phyloP scores from a whole-genome alignment of 2,329 filamentous ascomycete genomes.

The Arthroderma sp. region DNA sequence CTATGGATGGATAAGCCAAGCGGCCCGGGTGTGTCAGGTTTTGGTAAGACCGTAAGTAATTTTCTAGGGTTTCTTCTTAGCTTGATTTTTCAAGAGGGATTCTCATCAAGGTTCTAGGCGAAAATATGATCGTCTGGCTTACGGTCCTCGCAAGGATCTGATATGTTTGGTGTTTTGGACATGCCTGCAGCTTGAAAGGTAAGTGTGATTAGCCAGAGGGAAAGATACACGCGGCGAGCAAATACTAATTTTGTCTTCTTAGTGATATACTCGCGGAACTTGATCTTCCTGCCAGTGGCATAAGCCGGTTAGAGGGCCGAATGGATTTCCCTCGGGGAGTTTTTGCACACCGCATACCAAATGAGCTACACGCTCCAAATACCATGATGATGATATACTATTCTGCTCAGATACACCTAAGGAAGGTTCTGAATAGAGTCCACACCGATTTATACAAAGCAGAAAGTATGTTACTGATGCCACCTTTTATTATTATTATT shows the following conservation, averaged over 20 bases:
- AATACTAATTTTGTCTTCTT: not conserved
- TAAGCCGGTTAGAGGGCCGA: conserved; percentile 41
- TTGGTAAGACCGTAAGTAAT: conserved; percentile 58
- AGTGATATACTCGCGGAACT: conserved; percentile 89
- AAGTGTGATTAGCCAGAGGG: conserved; percentile 12
- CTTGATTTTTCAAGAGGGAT: not conserved
- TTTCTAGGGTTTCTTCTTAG: not conserved
- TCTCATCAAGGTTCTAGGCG: conserved; percentile 13
- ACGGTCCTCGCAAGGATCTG: conserved; percentile 41
- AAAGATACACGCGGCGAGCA: not conserved
- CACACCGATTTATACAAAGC: conserved; percentile 43
- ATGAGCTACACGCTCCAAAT: conserved; percentile 21
- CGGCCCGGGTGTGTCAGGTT: conserved; percentile 50
- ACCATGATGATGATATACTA: conserved; percentile 44
- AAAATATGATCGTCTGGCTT: conserved; percentile 22
- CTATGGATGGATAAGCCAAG: conserved; percentile 54
- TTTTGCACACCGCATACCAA: conserved; percentile 20
- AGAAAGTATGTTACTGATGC: conserved; percentile 16
- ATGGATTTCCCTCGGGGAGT: conserved; percentile 28
- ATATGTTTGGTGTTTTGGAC: conserved; percentile 79
- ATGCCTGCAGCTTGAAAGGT: conserved; percentile 84
- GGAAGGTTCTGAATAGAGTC: conserved; percentile 43
- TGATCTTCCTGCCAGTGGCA: conserved; percentile 48
- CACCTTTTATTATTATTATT: not conserved
- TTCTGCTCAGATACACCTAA: conserved; percentile 47